Base-by-base conservation (phyloP, 1,284 basidiomycete species). In the Cryptococcus depauperatus region DNA sequence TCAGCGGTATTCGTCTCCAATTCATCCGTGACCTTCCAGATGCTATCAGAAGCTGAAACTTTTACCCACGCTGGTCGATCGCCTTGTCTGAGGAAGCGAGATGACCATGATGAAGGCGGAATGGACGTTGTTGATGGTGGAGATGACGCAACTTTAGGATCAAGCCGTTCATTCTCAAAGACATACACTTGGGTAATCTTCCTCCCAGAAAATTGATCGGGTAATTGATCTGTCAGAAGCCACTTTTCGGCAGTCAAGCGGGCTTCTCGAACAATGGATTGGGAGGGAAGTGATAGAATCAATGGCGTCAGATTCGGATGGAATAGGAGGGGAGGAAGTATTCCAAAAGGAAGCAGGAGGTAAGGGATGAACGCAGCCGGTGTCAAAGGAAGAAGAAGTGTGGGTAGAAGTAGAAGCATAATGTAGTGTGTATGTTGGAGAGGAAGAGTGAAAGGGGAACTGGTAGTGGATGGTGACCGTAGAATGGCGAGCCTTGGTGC, bases 111-210 rank as follows among this genome's bases (percentile, higher is more conserved):
- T 8, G 56, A 50, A 21, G 48, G 32, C 1, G 61, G 55, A 2
- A 58, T 33, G 3, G 34, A 35, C 5, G 35, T n/a, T 19, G 37
- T 26, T 26, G 28, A 10, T 44, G 42, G 43, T 57, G 59, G 28
- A 3, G 30, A 25, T 19, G 54, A 46, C 10, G 54, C 55, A 2
- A 60, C 37, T 11, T 52, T 43, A 2, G 68, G 64, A 42, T 71
- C 69, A 18, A 70, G 49, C 8, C 69, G 54, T 48, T 71, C 65
- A 43, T 70, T 69, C 52, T 71, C 69, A 61, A 62, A 69, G 29
- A 69, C 69, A 46, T 66, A 55, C 3, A 71, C 67, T 33, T 58
- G 52, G 0, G 51, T 28, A 8, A 70, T 57, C 6, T 51, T 47
- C 21, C 53, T 48, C 3, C 49, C 48, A 2, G 63, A 64, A 11